phyloP scores from a whole-genome alignment of 73 alveolate genomes.

The Loxodes magnus region DNA sequence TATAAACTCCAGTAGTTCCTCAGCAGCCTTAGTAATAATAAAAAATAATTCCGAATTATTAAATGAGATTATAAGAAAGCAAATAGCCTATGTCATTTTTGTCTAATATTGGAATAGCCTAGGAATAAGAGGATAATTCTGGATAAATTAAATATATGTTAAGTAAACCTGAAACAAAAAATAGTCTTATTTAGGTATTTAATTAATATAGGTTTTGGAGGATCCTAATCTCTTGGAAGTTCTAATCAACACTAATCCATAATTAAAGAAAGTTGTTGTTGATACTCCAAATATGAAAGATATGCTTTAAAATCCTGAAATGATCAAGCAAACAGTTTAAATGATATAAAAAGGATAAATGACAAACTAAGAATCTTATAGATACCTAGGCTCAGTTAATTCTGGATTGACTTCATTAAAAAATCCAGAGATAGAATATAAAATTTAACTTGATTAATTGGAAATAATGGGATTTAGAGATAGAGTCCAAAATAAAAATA shows the following conservation, averaged over 20 bases:
- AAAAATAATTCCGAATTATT: too few species aligned
- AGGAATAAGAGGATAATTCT: background rate
- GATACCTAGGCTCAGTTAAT: too few species aligned
- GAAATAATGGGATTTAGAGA: constrained; percentile 91
- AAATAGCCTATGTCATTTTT: background rate
- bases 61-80: background rate
- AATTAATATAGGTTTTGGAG: background rate
- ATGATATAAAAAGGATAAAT: background rate
- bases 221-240: background rate
- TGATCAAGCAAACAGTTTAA: background rate
- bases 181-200: too few species aligned
- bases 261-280: background rate
- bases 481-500: constrained; percentile 71
- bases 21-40: background rate
- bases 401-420: too few species aligned
- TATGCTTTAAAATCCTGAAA: background rate
- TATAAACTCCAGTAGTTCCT: background rate
- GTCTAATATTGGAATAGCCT: background rate
- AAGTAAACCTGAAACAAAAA: background rate
- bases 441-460: constrained; percentile 72
- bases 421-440: constrained; percentile 65
- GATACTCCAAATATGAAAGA: constrained; percentile 1
- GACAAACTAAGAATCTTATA: too few species aligned
- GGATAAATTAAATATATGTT: background rate
- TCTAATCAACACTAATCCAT: background rate